Base-by-base conservation (phyloP, 257 asterid genomes). In the Solanum chilense region DNA sequence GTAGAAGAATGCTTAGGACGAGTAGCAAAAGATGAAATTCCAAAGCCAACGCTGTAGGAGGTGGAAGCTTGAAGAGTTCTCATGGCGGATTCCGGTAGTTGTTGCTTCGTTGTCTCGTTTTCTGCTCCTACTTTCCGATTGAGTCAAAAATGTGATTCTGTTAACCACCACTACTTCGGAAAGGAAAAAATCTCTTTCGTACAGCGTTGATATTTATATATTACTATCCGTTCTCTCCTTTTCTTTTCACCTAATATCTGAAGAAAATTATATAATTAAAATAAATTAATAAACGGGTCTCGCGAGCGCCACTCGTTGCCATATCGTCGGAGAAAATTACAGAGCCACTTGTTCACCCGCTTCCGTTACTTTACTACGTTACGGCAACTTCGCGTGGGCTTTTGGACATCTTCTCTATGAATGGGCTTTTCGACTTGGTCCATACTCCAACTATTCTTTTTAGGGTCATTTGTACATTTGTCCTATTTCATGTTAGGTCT, bases 41-140 rank as follows among this genome's bases (percentile, higher is more conserved):
- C 93, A 60, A 95, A 91, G 77, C 94, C 93, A 85, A 92, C 87
- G 90, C 94, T 90, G 93, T 94, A 94, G 45, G 98, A 92, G 66
- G 97, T 91, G 66, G 99, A 93, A 75, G 98, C 98, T 89, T 92
- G 98, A 88, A 97, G 97, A 91, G 95, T 90, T 89, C 37, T 89
- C 98, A 95, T 97, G 92, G 92, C 91, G 92, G 86, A 91, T 78
- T 23, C 86, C 83, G 31, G n/a, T 20, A 12, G 41, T 37, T 16
- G 9, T 16, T 74, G 21, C 58, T 37, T 42, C 58, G 9, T 25
- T 49, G 5, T 37, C 31, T 25, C 52, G 7, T 25, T 77, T 68
- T 25, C 9, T 9, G 47, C 58, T 10, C 20, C 25, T n/a, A 77
- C 9, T 25, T 77, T 25, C 52, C 39, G 84, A 77, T 44, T 14